phyloP scores from a whole-genome alignment of 768 basidiomycete species.

The Lactarius tabidus region DNA sequence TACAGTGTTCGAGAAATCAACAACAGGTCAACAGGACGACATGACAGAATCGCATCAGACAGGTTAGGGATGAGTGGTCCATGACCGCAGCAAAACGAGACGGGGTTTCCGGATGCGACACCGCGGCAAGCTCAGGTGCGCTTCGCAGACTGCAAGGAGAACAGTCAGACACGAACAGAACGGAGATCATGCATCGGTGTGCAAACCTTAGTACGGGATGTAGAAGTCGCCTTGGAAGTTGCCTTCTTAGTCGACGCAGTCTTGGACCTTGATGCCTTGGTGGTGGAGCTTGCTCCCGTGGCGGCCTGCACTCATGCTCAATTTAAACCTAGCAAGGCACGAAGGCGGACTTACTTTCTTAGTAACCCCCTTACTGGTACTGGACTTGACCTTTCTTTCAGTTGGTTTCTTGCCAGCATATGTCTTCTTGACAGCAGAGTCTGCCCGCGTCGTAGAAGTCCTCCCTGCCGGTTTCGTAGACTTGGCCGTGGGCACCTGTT shows the following conservation, averaged over 20 bases:
- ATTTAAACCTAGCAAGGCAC: slow-evolving; percentile 1
- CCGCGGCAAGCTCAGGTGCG: slow-evolving; percentile 1
- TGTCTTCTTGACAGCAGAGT: slow-evolving; percentile 28
- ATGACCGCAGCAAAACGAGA: neutral
- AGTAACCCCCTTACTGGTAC: slow-evolving; percentile 42
- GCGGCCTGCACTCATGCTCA: slow-evolving; percentile 40
- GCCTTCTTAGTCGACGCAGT: slow-evolving; percentile 27
- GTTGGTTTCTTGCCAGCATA: slow-evolving; percentile 23
- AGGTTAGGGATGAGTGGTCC: neutral
- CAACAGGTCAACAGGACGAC: slow-evolving; percentile 5
- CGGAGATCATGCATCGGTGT: neutral
- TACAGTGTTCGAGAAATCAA: slow-evolving; percentile 15
- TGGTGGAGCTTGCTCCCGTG: slow-evolving; percentile 35
- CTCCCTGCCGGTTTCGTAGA: slow-evolving; percentile 14
- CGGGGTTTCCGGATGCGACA: neutral
- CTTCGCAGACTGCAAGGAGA: slow-evolving; percentile 4
- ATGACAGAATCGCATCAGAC: slow-evolving; percentile 6
- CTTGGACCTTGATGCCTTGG: slow-evolving; percentile 32
- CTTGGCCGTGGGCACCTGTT: slow-evolving; percentile 17
- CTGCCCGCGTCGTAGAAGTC: slow-evolving; percentile 31
- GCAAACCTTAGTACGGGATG: slow-evolving; percentile 8
- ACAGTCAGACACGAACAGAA: neutral
- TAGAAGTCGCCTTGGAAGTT: neutral
- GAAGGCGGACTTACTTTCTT: slow-evolving; percentile 53
- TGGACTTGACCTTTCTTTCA: slow-evolving; percentile 23